A percentile compares a stretch with the other conserved stretches of the same genome.
phyloP scores from a whole-genome alignment of 176 grass and related monocot genomes.

The Cenchrus purpureus region DNA sequence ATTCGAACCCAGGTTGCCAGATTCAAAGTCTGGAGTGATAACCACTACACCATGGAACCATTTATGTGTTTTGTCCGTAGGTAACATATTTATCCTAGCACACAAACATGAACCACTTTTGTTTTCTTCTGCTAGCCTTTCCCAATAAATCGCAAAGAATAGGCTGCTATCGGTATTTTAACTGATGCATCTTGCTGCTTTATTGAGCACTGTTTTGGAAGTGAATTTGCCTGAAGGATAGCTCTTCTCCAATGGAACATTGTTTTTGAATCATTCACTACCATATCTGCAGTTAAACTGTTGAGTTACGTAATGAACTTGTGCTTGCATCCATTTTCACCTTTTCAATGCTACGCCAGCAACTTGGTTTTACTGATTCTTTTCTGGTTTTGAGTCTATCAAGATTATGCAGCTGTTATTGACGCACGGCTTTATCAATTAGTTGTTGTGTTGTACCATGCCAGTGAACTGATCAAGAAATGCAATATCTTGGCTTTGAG shows the following conservation, averaged over 20 bases:
- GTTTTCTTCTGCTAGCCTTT: neutral
- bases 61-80: neutral
- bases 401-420: neutral
- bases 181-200: neutral
- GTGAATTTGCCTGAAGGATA: neutral
- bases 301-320: neutral
- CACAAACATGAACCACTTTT: neutral
- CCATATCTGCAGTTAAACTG: neutral
- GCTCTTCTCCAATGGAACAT: neutral
- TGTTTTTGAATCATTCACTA: neutral
- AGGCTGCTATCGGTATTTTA: neutral
- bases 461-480: neutral
- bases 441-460: neutral
- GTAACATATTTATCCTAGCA: neutral
- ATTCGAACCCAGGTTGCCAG: constrained; percentile 89
- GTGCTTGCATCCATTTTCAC: neutral
- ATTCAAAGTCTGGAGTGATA: constrained; percentile 94
- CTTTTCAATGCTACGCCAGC: neutral
- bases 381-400: neutral
- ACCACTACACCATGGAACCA: constrained; percentile 84
- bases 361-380: neutral
- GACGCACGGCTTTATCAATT: neutral
- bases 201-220: neutral
- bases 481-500: neutral
- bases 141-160: neutral